phyloP scores from a whole-genome alignment of 106 monocot genomes.

The Platanthera zijinensis region DNA sequence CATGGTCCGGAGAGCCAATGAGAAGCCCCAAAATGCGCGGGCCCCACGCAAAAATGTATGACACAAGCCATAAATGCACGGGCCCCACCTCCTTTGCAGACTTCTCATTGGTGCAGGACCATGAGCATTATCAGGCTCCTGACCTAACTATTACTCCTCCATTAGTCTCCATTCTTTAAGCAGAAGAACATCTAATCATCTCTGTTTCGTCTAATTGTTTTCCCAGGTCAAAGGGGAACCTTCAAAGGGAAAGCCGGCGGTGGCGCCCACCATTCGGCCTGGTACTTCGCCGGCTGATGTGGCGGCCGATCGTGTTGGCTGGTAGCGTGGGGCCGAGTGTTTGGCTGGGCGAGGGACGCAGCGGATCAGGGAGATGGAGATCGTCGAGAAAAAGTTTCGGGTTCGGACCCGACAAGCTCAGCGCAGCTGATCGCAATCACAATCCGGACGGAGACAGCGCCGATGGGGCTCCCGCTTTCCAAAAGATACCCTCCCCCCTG shows the following conservation, averaged over 20 bases:
- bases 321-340: background rate
- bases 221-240: conserved; percentile 15
- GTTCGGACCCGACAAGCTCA: conserved; percentile 5
- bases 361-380: conserved; percentile 4
- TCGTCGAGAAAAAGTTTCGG: conserved; percentile 22
- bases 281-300: no score
- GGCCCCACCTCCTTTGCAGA: no score
- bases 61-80: no score
- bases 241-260: conserved; percentile 7
- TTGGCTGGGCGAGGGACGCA: conserved; percentile 2
- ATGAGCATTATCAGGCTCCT: no score
- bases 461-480: background rate
- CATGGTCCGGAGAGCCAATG: no score
- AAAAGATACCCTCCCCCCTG: background rate
- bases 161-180: no score
- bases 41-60: no score
- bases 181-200: no score
- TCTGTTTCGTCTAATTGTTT: background rate
- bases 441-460: background rate
- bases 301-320: background rate
- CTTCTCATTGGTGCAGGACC: no score
- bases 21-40: no score
- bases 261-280: conserved; percentile 15
- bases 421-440: conserved; percentile 11
- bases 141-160: no score